Conservation (phyloP, 345 rosid species). For the Eutrema heterophyllum region DNA sequence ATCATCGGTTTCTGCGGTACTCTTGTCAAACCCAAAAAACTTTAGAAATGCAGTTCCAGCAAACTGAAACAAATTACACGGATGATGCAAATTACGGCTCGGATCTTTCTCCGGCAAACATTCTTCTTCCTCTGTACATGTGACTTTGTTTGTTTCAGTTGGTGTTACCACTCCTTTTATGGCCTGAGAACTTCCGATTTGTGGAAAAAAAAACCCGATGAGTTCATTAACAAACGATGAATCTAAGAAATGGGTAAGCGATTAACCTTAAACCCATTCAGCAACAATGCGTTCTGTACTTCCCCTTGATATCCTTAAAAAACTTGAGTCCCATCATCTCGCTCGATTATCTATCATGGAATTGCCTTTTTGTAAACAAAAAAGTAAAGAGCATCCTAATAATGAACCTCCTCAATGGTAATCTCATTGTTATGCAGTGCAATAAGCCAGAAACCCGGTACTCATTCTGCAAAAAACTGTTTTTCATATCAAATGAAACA, state of each 20-base stretch:
- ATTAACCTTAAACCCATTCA: background rate
- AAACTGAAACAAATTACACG: constrained; percentile 28
- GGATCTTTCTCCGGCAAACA: constrained; percentile 8
- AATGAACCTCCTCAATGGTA: too few species aligned
- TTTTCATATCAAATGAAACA: too few species aligned
- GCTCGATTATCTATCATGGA: too few species aligned
- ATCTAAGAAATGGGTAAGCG: background rate
- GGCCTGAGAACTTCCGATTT: constrained; percentile 16
- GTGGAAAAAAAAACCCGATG: background rate
- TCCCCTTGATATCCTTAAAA: too few species aligned
- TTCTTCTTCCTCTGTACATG: constrained; percentile 5
- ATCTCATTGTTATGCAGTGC: too few species aligned
- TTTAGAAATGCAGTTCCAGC: constrained; percentile 26
- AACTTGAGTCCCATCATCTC: too few species aligned
- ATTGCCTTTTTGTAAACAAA: too few species aligned
- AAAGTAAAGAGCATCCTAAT: too few species aligned
- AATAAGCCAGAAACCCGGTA: too few species aligned
- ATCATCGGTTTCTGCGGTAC: too few species aligned
- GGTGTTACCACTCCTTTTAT: constrained; percentile 28
- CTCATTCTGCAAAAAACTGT: too few species aligned
- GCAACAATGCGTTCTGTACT: background rate
- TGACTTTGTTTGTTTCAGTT: constrained; percentile 16
- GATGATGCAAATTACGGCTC: constrained; percentile 13
- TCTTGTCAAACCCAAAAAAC: constrained; percentile 23
- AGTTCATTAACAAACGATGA: background rate